Percentiles rank a stretch among this genome's conserved stretches.
Evolutionary conservation across 441 rosid genomes (phyloP).

Genomic region (Corymbia citriodora): DNA sequence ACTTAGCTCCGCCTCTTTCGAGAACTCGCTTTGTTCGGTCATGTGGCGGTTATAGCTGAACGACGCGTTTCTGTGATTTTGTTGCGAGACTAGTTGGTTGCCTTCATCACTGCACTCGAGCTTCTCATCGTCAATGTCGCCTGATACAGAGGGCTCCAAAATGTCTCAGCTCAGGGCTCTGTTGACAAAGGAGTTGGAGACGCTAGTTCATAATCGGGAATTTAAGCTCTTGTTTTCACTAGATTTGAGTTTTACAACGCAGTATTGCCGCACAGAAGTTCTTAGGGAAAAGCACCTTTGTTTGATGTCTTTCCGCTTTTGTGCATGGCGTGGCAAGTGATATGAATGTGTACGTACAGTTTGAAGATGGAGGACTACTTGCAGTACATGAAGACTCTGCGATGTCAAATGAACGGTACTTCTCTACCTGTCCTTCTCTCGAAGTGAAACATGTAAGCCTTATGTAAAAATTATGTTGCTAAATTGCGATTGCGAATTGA

Average conservation of each 20-base stretch:
- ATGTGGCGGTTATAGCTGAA: background rate
- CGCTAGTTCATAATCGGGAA: background rate
- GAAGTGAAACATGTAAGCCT: background rate
- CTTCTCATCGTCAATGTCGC: background rate
- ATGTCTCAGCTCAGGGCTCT: background rate
- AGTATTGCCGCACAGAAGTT: background rate
- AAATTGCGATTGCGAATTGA: background rate
- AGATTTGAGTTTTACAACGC: background rate
- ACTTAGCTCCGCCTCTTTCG: background rate
- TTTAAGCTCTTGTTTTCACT: background rate
- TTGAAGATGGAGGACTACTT: slow-evolving; percentile 68
- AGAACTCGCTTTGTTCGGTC: background rate
- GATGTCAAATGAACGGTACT: slow-evolving; percentile 54
- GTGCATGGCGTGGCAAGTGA: background rate
- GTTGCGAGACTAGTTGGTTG: background rate
- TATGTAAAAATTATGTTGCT: background rate
- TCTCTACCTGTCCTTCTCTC: background rate
- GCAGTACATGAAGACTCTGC: slow-evolving; percentile 62
- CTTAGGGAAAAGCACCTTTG: background rate
- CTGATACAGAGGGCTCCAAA: background rate
- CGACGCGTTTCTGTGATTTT: background rate
- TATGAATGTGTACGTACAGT: background rate
- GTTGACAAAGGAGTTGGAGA: background rate
- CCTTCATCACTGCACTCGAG: background rate
- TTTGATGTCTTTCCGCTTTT: background rate